phyloP scores from a whole-genome alignment of 257 asterid genomes.

The Coffea canephora region DNA sequence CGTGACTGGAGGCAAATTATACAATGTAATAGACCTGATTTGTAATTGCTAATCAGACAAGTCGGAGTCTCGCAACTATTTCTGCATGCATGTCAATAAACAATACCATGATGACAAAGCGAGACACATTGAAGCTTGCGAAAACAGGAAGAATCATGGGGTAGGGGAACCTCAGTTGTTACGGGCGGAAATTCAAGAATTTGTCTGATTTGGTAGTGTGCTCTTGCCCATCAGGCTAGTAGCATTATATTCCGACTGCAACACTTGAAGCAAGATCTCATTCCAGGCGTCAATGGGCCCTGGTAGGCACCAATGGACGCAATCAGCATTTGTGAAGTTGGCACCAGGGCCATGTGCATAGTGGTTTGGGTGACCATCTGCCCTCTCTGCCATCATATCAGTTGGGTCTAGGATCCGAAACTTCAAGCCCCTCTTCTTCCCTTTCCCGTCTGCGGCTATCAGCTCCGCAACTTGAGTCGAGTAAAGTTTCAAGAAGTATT shows the following conservation, averaged over 20 bases:
- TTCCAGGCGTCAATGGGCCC: slow-evolving; percentile 39
- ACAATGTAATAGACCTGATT: no score
- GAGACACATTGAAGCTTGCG: no score
- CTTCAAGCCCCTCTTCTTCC: slow-evolving; percentile 29
- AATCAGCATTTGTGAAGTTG: not conserved
- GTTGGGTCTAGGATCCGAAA: slow-evolving; percentile 6
- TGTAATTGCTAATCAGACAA: not conserved
- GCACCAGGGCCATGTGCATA: slow-evolving; percentile 21
- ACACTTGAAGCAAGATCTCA: slow-evolving; percentile 31
- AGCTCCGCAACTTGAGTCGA: slow-evolving; percentile 55
- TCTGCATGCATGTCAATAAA: no score
- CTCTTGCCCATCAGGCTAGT: not conserved
- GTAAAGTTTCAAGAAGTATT: not conserved
- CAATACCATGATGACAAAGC: no score
- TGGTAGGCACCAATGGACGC: slow-evolving; percentile 38
- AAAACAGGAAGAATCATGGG: no score
- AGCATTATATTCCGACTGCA: slow-evolving; percentile 21
- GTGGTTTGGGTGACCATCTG: slow-evolving; percentile 46
- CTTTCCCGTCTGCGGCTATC: slow-evolving; percentile 48
- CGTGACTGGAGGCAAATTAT: no score
- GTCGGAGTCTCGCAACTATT: not conserved
- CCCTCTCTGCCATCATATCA: slow-evolving; percentile 30
- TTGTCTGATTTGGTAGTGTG: not conserved
- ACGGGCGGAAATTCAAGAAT: not conserved
- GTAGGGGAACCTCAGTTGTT: no score